Evolutionary conservation across 257 asterid genomes (phyloP).

Genomic region (Solanum bulbocastanum): DNA sequence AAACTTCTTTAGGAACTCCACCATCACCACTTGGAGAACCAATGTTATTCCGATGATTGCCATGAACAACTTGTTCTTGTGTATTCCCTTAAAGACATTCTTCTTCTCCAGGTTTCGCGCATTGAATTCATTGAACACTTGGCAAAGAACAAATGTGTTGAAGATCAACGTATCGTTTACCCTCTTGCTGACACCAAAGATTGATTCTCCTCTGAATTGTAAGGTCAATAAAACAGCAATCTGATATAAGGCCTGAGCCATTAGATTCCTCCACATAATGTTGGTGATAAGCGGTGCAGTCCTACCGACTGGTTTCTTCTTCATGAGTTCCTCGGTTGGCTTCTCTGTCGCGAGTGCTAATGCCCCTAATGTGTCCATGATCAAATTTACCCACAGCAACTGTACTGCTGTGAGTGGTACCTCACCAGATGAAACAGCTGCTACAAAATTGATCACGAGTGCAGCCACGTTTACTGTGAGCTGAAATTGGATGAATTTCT

Average conservation of each 20-base stretch:
- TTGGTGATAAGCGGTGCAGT: constrained; percentile 30
- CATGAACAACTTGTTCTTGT: constrained; percentile 20
- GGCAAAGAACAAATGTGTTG: constrained; percentile 20
- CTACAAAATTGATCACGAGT: constrained; percentile 41
- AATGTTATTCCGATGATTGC: constrained; percentile 20
- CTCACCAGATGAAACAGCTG: constrained; percentile 51
- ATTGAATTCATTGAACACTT: constrained; percentile 22
- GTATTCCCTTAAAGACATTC: constrained; percentile 20
- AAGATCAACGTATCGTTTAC: constrained; percentile 19
- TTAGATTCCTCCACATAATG: constrained; percentile 40
- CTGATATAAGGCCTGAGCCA: constrained; percentile 34
- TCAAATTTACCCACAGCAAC: constrained; percentile 35
- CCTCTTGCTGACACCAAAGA: constrained; percentile 13
- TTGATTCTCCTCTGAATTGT: constrained; percentile 28
- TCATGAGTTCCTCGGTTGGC: constrained; percentile 32
- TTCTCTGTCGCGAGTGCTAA: constrained; percentile 39
- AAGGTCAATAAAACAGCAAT: constrained; percentile 20
- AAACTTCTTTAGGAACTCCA: constrained; percentile 20
- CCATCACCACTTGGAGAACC: constrained; percentile 26
- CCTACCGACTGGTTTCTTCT: constrained; percentile 28
- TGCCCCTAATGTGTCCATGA: constrained; percentile 41
- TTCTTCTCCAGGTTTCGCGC: constrained; percentile 16
- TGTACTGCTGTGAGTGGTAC: constrained; percentile 72
- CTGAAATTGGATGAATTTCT: constrained; percentile 68
- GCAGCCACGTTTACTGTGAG: constrained; percentile 49